Base-by-base conservation (phyloP, 1,284 basidiomycete genomes). In the Cryptococcus wingfieldii region DNA sequence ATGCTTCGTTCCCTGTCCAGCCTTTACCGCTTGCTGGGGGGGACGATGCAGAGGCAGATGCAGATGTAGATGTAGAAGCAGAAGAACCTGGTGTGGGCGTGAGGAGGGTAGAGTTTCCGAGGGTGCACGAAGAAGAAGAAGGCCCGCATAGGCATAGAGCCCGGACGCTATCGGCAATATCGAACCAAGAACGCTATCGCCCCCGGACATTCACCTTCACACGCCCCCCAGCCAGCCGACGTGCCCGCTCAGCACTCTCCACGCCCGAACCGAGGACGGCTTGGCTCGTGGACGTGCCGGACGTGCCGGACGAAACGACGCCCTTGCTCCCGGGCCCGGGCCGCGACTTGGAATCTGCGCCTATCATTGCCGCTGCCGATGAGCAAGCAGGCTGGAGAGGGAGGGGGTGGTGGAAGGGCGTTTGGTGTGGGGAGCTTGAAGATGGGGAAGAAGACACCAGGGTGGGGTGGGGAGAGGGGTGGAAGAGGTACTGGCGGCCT, bases 401-500 rank as follows among this genome's bases (percentile, higher is more conserved):
- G 31, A 56, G 68, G n/a, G 61, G 67, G 4, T 28, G 58, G 9
- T 66, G 63, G 64, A 51, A 56, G 50, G 65, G 59, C 25, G 61
- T 68, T 1, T 66, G 63, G 50, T 68, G 65, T 45, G 69, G 69
- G 9, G 65, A 69, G 49, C 13, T 71, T 3, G 64, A 68, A 18
- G 52, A 56, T 1, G 64, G 50, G 14, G 61, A 68, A 38, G 53
- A 57, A 37, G 51, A 38, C 12, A 49, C 27, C n/a, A 47, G 31
- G 31, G 31, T 34, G 10, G 31, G 50, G 9, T 66, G 65, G 65
- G 55, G 16, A 39, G 59, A 49, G 28, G 69, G 64, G 19, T 64
- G 60, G 60, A 63, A 58, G 42, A 53, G 70, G 47, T 76, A 66
- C 51, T 69, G 70, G 67, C 47, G 58, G n/a, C 67, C 76, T 13